Evolutionary conservation across 169 alveolate species (phyloP), one percentile per base, ranked within the genome.

Genomic region (Plasmodium vinckei): DNA sequence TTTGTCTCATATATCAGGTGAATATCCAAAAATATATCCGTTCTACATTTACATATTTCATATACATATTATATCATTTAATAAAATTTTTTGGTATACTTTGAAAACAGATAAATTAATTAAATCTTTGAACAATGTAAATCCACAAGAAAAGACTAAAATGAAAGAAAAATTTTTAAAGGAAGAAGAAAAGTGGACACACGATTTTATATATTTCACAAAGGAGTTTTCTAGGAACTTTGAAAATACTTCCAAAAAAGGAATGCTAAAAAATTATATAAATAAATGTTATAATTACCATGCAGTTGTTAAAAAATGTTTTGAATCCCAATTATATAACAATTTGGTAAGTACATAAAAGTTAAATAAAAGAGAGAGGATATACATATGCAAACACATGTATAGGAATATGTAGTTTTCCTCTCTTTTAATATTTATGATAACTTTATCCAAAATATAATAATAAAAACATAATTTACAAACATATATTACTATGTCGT

Each of bases 131-230:
- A 51, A 47, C 46, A 51, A 54, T 25, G 21, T 65, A 25, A 65
- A 39, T 21, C 71, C 82, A 12, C 25, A 79, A 59, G 79, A 79
- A 59, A 79, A 54, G 51, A 12, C 23, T 13, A 39, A 42, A 12
- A 27, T 15, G 42, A 79, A 79, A 27, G 46, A 47, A 15, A 46
- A 79, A 27, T 59, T 79, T 27, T 23, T 67, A 59, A 57, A 79
- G 42, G 71, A 39, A 65, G 89, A 79, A 25, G 89, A 79, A n/a
- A 79, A 79, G 39, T 79, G 89, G 89, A 79, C 79, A 12, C 51
- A 79, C 25, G 79, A 79, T 65, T 79, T 79, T 79, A 79, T 79
- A n/a, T 51, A 64, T 59, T 79, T 44, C 23, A 79, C 89, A 9
- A 79, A 79, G 13, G 89, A 79, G 46, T 79, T 79, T 69, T 65